Base-by-base conservation (phyloP, 2,329 filamentous ascomycete species). In the Pseudogymnoascus sp. region DNA sequence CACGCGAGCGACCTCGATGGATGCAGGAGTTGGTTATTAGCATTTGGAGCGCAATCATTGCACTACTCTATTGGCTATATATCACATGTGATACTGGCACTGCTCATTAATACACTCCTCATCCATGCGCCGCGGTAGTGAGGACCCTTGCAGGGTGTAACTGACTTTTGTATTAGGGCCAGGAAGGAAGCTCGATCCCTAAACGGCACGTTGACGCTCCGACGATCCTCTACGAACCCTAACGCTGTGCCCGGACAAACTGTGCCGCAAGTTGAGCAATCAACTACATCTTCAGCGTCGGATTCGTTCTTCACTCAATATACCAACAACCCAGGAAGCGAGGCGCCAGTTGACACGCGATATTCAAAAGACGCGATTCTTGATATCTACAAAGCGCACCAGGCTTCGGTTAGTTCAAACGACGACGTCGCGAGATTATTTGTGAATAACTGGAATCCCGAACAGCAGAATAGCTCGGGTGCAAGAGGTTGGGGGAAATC, bases 361-460 rank as follows among this genome's bases (percentile, higher is more conserved):
- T 73, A 72, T 69, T 71, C 74, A 59, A 72, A 73, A 54, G 74
- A 76, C 36, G 85, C 96, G 68, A 79, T 97, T 66, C 79, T 96
- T 64, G 84, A 86, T 63, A 83, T 96, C 68, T 93, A 85, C 75
- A 85, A 83, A 69, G 75, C 76, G 64, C 82, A 86, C 70, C 77
- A 78, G 66, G 79, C 83, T 21, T 66, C 68, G 11, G 69, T 78
- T 79, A 45, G 79, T 81, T 54, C 76, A 66, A 81, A 80, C 62
- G 82, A 85, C 65, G 83, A 87, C 67, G 78, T 91, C 40, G 81
- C 87, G 54, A 80, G 81, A 66, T 81, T 96, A 64, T 93, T 88
- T 72, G 83, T 89, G 69, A 81, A 86, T 63, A 86, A 86, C 66
- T 97, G 92, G 92, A 87, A 91, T 73, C 90, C 92, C 29, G 84